Conservation (phyloP, 768 basidiomycete species). For the Mrakia blollopis region DNA sequence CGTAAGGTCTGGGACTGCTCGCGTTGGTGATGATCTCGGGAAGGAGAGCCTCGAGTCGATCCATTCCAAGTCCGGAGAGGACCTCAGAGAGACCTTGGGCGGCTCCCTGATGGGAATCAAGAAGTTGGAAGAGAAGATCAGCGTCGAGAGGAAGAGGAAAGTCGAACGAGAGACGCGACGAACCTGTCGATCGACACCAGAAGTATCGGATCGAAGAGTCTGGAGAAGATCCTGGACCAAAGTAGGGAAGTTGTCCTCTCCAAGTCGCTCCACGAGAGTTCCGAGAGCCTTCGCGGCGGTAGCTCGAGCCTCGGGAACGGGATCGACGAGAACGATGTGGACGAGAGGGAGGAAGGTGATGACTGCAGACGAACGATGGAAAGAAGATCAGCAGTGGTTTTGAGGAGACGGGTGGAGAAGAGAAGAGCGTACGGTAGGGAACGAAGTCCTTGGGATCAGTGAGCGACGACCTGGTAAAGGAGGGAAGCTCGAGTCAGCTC, state of each 20-base stretch:
- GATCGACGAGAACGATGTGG: conserved; percentile 86
- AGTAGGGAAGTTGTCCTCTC: conserved; percentile 91
- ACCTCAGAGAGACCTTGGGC: conserved; percentile 96
- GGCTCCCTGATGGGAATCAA: conserved; percentile 54
- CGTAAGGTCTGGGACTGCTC: conserved; percentile 78
- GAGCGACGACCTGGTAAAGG: conserved; percentile 40
- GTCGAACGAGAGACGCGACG: too few species aligned
- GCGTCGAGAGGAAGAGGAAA: not conserved
- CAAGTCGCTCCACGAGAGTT: conserved; percentile 90
- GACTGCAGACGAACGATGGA: conserved; percentile 42
- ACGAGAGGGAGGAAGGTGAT: conserved; percentile 80
- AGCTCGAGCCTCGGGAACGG: conserved; percentile 94
- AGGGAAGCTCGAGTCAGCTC: conserved; percentile 37
- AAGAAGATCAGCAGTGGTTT: not conserved
- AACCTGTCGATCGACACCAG: conserved; percentile 83
- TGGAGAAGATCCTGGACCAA: conserved; percentile 82
- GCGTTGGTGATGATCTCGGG: conserved; percentile 92
- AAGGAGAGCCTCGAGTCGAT: conserved; percentile 80
- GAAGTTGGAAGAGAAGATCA: too few species aligned
- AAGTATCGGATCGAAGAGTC: conserved; percentile 85
- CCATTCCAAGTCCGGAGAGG: conserved; percentile 93
- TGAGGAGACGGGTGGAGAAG: not conserved
- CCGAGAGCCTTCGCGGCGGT: conserved; percentile 96
- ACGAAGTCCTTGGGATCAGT: conserved; percentile 65
- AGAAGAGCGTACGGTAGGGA: conserved; percentile 57